Conservation (phyloP, 2,329 filamentous ascomycete genomes). For the Aspergillus oerlinghausenensis region DNA sequence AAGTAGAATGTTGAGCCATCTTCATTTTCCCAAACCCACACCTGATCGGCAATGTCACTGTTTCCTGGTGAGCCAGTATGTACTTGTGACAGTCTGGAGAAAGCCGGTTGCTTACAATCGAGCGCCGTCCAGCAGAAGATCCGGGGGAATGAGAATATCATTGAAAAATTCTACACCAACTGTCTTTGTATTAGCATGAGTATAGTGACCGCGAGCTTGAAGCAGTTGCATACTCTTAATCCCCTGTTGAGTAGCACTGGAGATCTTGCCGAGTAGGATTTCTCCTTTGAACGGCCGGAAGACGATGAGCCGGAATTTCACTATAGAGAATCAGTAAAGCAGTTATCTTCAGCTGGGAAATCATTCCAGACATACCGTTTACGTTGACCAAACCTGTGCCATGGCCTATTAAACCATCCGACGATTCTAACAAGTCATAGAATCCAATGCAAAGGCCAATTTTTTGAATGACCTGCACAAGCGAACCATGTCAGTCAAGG, state of each 20-base stretch:
- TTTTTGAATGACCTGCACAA: conserved; percentile 72
- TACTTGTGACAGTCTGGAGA: not conserved
- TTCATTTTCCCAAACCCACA: conserved; percentile 79
- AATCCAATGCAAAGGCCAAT: conserved; percentile 90
- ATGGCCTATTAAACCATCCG: conserved; percentile 90
- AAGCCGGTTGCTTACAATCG: conserved; percentile 59
- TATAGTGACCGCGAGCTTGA: not conserved
- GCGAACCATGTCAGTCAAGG: not conserved
- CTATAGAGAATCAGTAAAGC: conserved; percentile 42
- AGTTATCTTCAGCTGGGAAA: not conserved
- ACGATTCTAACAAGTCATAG: conserved; percentile 83
- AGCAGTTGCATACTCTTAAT: conserved; percentile 58
- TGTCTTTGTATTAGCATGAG: conserved; percentile 28
- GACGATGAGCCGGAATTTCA: conserved; percentile 88
- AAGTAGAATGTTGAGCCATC: conserved; percentile 73
- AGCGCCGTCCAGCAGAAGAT: conserved; percentile 69
- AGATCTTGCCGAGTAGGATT: conserved; percentile 80
- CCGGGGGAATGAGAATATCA: conserved; percentile 75
- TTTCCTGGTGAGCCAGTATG: conserved; percentile 14
- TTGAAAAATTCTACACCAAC: conserved; percentile 90
- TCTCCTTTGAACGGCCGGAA: conserved; percentile 96
- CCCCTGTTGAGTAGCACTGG: conserved; percentile 64
- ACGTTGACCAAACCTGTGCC: conserved; percentile 90
- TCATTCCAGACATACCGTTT: conserved; percentile 61
- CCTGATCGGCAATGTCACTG: conserved; percentile 68